Conservation (phyloP, 805 yeast species). For the Monosporozyma aerobia region DNA sequence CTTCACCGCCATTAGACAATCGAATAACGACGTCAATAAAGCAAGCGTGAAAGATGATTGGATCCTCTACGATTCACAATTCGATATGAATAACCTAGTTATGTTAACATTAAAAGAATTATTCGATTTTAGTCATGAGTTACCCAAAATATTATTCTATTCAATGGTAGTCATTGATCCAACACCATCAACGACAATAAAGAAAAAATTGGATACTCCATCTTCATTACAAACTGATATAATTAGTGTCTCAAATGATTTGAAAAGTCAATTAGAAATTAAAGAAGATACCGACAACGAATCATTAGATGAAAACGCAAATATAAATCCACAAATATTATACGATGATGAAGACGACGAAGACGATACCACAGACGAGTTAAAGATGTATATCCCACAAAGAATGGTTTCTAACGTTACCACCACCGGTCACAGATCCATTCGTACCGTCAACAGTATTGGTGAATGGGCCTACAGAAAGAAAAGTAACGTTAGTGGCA, state of each 20-base stretch:
- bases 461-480: conserved; percentile 24
- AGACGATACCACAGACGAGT: conserved; percentile 6
- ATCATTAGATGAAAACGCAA: not conserved
- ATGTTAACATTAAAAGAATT: conserved; percentile 14
- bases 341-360: conserved; percentile 9
- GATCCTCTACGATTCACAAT: conserved; percentile 34
- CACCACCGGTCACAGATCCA: conserved; percentile 22
- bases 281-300: conserved; percentile 1
- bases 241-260: not conserved
- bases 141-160: conserved; percentile 13
- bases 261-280: not conserved
- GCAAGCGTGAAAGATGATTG: conserved; percentile 34
- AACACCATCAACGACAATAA: not conserved
- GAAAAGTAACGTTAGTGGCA: conserved; percentile 9
- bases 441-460: conserved; percentile 23
- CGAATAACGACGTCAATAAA: conserved; percentile 21
- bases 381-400: conserved; percentile 19
- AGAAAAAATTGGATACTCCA: too few relatives aligned
- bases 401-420: conserved; percentile 19
- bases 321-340: conserved; percentile 1
- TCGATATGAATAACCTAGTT: conserved; percentile 30
- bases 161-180: conserved; percentile 13
- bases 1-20: conserved; percentile 29
- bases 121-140: conserved; percentile 8
- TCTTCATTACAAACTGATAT: too few relatives aligned